These are phyloP conservation scores for Hydnum rufescens DNA, from an alignment of 768 basidiomycete genomes.

Conservation along the genomic window DNA sequence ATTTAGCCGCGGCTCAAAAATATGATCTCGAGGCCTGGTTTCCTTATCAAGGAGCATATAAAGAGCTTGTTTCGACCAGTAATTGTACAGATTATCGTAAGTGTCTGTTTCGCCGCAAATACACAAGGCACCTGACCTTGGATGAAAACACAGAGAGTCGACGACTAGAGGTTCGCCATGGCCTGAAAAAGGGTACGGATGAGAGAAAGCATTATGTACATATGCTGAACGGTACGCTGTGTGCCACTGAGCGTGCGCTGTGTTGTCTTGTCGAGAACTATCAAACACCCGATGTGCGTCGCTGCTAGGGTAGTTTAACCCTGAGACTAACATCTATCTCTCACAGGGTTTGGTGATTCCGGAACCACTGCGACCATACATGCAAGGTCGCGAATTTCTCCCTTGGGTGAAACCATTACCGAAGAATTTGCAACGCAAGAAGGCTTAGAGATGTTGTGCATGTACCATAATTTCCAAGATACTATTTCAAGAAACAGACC, in stretches of 20 bases:
- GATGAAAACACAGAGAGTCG: conserved; percentile 48
- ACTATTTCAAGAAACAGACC: too few relatives aligned
- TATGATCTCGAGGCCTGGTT: conserved; percentile 98
- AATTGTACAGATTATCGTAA: conserved; percentile 99
- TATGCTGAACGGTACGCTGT: conserved; percentile 97
- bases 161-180: conserved; percentile 82
- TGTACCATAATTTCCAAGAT: too few relatives aligned
- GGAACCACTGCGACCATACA: conserved; percentile 77
- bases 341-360: conserved; percentile 77
- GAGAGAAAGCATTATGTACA: conserved; percentile 87
- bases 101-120: conserved; percentile 17
- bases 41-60: conserved; percentile 90
- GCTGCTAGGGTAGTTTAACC: not conserved
- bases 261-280: conserved; percentile 99
- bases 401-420: conserved; percentile 60
- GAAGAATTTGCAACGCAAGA: conserved; percentile 60
- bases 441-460: too few relatives aligned
- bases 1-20: conserved; percentile 93
- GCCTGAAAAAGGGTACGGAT: conserved; percentile 79
- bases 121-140: not conserved
- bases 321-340: conserved; percentile 1
- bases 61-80: conserved; percentile 93
- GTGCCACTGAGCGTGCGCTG: conserved; percentile 88
- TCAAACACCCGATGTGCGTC: conserved; percentile 76
- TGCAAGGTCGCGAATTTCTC: conserved; percentile 85